Evolutionary conservation across 257 asterid genomes (phyloP).

Genomic region (Fraxinus quadrangulata): DNA sequence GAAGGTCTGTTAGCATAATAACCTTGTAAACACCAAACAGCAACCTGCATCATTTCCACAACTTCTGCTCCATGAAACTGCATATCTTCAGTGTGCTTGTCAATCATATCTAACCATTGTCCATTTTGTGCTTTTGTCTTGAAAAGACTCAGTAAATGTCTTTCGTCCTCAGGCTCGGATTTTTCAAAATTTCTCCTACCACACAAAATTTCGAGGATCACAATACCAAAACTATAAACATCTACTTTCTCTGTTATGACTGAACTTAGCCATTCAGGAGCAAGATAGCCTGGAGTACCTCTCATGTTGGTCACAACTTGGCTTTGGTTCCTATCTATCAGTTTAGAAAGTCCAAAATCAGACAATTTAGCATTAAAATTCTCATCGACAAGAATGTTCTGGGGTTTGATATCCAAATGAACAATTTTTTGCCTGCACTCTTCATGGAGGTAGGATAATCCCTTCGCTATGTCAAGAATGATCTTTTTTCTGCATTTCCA

Average conservation of each 20-base stretch:
- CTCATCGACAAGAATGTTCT: constrained; percentile 13
- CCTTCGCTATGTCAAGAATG: constrained; percentile 33
- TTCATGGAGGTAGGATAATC: constrained; percentile 41
- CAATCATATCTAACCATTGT: constrained; percentile 23
- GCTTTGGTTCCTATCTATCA: constrained; percentile 32
- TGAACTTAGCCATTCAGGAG: constrained; percentile 34
- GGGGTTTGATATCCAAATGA: constrained; percentile 41
- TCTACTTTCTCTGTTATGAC: constrained; percentile 38
- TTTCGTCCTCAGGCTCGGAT: constrained; percentile 27
- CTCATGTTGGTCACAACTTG: constrained; percentile 35
- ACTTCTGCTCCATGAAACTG: constrained; percentile 25
- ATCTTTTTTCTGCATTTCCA: constrained; percentile 27
- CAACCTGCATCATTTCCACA: constrained; percentile 24
- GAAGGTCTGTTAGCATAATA: constrained; percentile 30
- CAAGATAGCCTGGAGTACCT: constrained; percentile 39
- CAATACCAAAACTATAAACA: constrained; percentile 40
- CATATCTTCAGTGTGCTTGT: constrained; percentile 13
- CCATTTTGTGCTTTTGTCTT: constrained; percentile 27
- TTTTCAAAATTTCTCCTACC: constrained; percentile 33
- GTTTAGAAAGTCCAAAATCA: constrained; percentile 38
- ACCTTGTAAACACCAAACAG: constrained; percentile 32
- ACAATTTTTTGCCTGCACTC: constrained; percentile 40
- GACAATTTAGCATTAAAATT: constrained; percentile 30
- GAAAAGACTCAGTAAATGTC: constrained; percentile 20
- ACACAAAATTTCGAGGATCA: constrained; percentile 27